These are phyloP conservation scores for Aspergillus panamensis DNA, from an alignment of 495 filamentous ascomycete genomes.

Conservation along the genomic window DNA sequence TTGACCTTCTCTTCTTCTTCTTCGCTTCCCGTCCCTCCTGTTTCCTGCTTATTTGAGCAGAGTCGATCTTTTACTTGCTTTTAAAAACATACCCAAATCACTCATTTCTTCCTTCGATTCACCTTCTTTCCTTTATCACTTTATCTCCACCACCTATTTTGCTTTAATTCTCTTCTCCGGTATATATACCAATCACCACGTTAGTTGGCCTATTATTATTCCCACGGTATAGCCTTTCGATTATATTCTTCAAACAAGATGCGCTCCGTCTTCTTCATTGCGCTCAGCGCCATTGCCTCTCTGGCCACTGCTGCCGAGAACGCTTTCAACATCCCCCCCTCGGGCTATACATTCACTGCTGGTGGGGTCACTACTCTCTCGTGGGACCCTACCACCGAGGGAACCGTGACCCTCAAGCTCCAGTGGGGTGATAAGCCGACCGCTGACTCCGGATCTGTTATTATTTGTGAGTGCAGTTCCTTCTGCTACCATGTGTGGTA, in stretches of 20 bases:
- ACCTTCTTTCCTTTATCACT: slow-evolving; percentile 9
- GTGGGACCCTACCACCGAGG: slow-evolving; percentile 53
- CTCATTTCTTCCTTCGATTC: slow-evolving; percentile 12
- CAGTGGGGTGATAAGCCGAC: slow-evolving; percentile 48
- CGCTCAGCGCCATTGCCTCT: slow-evolving; percentile 40
- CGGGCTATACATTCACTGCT: slow-evolving; percentile 45
- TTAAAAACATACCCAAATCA: slow-evolving; percentile 6
- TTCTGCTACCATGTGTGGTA: background rate
- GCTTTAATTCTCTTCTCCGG: slow-evolving; percentile 6
- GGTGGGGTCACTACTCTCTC: slow-evolving; percentile 50
- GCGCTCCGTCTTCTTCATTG: slow-evolving; percentile 39
- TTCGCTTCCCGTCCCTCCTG: slow-evolving; percentile 1
- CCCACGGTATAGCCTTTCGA: slow-evolving; percentile 10
- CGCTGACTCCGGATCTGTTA: slow-evolving; percentile 40
- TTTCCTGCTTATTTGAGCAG: slow-evolving; percentile 8
- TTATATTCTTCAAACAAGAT: slow-evolving; percentile 32
- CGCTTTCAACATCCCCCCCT: slow-evolving; percentile 51
- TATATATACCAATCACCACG: slow-evolving; percentile 12
- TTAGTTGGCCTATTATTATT: slow-evolving; percentile 8
- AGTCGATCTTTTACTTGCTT: slow-evolving; percentile 17
- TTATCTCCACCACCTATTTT: slow-evolving; percentile 2
- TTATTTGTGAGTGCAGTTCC: slow-evolving; percentile 49
- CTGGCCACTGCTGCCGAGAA: slow-evolving; percentile 43
- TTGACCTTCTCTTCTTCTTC: slow-evolving; percentile 1
- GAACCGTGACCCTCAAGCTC: slow-evolving; percentile 53